Evolutionary conservation across 2,329 filamentous ascomycete genomes (phyloP), one percentile per base, ranked within the genome.

Genomic region (Cyphellophora europaea): DNA sequence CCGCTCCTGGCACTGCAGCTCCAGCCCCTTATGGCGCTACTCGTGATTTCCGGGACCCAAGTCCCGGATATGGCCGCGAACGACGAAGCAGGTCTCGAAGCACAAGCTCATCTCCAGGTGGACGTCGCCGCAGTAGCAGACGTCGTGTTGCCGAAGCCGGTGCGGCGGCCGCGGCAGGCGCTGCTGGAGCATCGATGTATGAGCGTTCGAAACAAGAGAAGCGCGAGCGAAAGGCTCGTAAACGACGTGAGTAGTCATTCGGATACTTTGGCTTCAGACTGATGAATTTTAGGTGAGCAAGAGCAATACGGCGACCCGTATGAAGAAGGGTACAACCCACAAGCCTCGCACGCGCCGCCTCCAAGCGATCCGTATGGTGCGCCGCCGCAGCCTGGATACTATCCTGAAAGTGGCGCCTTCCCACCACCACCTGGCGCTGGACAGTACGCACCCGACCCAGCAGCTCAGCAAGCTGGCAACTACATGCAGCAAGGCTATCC

Each of bases 121-220:
- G 51, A 30, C 52, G 54, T 21, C 49, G 56, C 29, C 47, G 49
- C 25, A 50, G 53, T 40, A 58, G 56, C 40, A 56, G 55, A 32
- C 59, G 60, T 25, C 59, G 58, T 6, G 38, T 72, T 16, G 72
- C 71, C 13, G 67, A 67, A 40, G 69, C 69, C 16, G 73, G 70
- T 16, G 63, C 72, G 17, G 72, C 72, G 33, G 74, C 74, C 40
- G 71, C 69, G 33, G 71, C 67, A 13, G 70, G 69, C 33, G 73
- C 69, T 15, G 57, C 72, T 43, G 71, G 70, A 29, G 72, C 72
- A 11, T 67, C 74, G 49, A 71, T 77, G 49, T 65, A 70, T 47
- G 63, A 67, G 15, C 71, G 73, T 57, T 59, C 65, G 34, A 66
- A 69, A 40, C 70, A 76, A 45, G 67, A 68, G 33, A 74, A 70